Percentiles rank a stretch among this genome's conserved stretches.
phyloP scores from a whole-genome alignment of 169 alveolate genomes.

The Theileria parva region DNA sequence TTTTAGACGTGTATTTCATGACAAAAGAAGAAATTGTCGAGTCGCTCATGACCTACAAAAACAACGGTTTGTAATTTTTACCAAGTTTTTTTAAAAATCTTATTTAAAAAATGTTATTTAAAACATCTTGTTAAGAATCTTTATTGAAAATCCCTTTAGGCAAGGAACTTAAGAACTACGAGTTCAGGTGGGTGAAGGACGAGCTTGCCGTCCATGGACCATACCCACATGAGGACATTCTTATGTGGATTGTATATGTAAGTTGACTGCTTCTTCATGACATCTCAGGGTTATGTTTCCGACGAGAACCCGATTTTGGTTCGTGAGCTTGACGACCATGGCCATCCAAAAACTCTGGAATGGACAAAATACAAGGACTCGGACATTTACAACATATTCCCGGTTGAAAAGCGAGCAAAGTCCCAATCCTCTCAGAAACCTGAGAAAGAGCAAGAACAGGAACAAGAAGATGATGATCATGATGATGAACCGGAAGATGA shows the following conservation, averaged over 20 bases:
- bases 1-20: slow-evolving; percentile 58
- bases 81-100: not conserved
- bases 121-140: too few relatives aligned
- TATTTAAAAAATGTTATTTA: too few relatives aligned
- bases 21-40: slow-evolving; percentile 50
- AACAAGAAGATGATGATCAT: slow-evolving; percentile 6
- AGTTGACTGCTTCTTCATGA: not conserved
- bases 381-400: slow-evolving; percentile 11
- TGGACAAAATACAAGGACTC: slow-evolving; percentile 46
- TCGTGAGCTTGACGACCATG: slow-evolving; percentile 32
- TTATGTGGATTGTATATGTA: slow-evolving; percentile 50
- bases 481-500: slow-evolving; percentile 36
- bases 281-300: slow-evolving; percentile 33
- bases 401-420: not conserved
- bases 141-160: not conserved
- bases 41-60: slow-evolving; percentile 31
- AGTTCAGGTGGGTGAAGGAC: slow-evolving; percentile 54
- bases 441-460: slow-evolving; percentile 3
- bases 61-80: not conserved
- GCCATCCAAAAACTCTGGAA: slow-evolving; percentile 18
- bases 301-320: slow-evolving; percentile 51
- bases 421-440: slow-evolving; percentile 4
- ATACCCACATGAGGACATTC: slow-evolving; percentile 39
- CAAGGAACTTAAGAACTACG: slow-evolving; percentile 25
- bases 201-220: slow-evolving; percentile 50